Conservation (phyloP, 1,139 yeast genomes). For the Scheffersomyces titani region DNA sequence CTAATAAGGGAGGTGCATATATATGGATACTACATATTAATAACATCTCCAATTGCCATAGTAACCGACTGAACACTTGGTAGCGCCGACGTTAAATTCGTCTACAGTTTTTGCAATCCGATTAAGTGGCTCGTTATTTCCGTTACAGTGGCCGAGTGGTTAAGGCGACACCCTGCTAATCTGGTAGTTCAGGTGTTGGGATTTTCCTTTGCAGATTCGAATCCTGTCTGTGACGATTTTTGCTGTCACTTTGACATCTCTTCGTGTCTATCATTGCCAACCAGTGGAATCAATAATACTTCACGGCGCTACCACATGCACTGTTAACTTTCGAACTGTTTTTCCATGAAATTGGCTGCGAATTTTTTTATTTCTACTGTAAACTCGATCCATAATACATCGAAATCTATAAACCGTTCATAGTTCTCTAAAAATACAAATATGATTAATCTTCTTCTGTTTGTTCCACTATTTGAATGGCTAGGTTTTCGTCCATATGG, state of each 20-base stretch:
- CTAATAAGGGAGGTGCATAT: no score
- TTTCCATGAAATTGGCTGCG: not conserved
- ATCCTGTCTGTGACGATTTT: slow-evolving; percentile 58
- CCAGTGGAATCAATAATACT: not conserved
- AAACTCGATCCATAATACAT: not conserved
- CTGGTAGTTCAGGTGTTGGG: slow-evolving; percentile 36
- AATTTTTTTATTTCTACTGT: no score
- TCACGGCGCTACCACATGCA: not conserved
- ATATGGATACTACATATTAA: no score
- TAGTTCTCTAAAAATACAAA: not conserved
- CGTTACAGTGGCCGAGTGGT: slow-evolving; percentile 23
- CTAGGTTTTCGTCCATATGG: not conserved
- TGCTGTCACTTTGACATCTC: not conserved
- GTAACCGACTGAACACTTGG: not conserved
- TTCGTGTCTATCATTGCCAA: not conserved
- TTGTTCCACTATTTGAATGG: not conserved
- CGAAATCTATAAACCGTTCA: not conserved
- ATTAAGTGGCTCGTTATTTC: not conserved
- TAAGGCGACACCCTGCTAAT: slow-evolving; percentile 22
- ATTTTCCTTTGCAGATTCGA: slow-evolving; percentile 65
- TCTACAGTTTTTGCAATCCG: not conserved
- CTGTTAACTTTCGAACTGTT: no score
- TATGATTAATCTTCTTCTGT: not conserved
- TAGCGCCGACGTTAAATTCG: not conserved
- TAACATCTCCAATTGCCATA: no score